Percentiles rank a stretch among this genome's conserved stretches.
Conservation (phyloP, 2,329 filamentous ascomycete genomes). For the Phyllosticta citriasiana region DNA sequence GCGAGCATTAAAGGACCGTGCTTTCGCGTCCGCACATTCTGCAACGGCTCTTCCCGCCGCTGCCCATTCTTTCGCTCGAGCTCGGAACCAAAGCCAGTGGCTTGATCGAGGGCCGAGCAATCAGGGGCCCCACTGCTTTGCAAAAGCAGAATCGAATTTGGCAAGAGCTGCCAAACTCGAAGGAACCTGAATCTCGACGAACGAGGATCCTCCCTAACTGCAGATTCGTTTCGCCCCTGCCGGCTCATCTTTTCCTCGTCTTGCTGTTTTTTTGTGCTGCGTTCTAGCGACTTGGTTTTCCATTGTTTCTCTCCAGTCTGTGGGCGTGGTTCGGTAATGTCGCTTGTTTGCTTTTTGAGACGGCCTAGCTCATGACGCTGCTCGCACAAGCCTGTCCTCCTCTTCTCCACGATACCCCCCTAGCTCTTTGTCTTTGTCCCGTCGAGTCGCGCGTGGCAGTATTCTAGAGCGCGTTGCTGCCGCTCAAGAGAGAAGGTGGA, state of each 20-base stretch:
- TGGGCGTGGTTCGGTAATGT: background rate
- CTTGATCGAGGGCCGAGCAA: conserved; percentile 3
- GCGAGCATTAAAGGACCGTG: conserved; percentile 2
- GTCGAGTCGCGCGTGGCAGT: background rate
- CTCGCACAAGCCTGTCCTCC: background rate
- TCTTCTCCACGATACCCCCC: background rate
- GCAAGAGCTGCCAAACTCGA: background rate
- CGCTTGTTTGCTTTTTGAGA: background rate
- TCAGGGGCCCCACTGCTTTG: background rate
- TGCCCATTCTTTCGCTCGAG: background rate
- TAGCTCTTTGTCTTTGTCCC: background rate
- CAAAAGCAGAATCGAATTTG: background rate
- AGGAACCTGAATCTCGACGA: background rate
- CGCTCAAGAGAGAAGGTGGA: background rate
- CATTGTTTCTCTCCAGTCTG: background rate
- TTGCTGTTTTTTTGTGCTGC: conserved; percentile 4
- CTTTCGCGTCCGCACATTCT: background rate
- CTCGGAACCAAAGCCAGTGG: background rate
- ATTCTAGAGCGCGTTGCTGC: background rate
- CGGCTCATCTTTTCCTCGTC: background rate
- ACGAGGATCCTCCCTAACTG: background rate
- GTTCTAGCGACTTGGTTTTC: conserved; percentile 4
- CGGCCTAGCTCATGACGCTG: background rate
- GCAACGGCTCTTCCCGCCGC: conserved; percentile 8
- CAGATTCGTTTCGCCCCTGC: background rate